Base-by-base conservation (phyloP, 805 yeast species). In the Pichia occidentalis region DNA sequence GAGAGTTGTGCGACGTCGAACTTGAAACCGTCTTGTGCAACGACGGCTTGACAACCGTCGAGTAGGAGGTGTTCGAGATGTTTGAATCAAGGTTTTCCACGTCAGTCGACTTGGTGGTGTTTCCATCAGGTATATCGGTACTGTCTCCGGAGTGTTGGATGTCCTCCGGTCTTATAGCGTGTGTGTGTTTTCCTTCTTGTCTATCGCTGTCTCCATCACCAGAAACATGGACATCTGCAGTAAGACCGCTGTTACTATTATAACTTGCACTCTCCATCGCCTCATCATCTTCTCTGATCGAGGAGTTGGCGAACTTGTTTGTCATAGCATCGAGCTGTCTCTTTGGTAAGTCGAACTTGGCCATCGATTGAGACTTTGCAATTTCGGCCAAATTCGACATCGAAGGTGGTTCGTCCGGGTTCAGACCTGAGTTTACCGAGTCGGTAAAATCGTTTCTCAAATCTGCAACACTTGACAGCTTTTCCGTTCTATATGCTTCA, bases 401-500 rank as follows among this genome's bases (percentile, higher is more conserved):
- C 17, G 82, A 75, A 13, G 84, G 85, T 18, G 68, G 65, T 39
- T 46, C 39, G n/a, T 24, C 29, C 12, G 23, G 12, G 18, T 21
- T 34, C 3, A 18, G 24, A 18, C 24, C 23, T 14, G 58, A 64
- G n/a, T 57, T 39, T 11, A 29, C 34, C 28, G 42, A 27, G 26
- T 37, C 52, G 10, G 51, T 51, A 26, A 59, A 59, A 28, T 56
- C 63, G 22, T 48, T 54, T 29, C 46, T 38, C 23, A 57, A 51
- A 31, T 73, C 77, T 4, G 78, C 64, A 37, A 75, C 81, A 46
- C 67, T 65, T 40, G 73, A 68, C 55, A 76, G 65, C 48, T 75
- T 64, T 49, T 76, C 81, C n/a, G 81, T 76, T 65, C 82, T 67
- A 59, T 76, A 76, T 32, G 71, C 68, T 54, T 76, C 82, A 53